phyloP scores from a whole-genome alignment of 441 rosid species.

The Gossypium aridum region DNA sequence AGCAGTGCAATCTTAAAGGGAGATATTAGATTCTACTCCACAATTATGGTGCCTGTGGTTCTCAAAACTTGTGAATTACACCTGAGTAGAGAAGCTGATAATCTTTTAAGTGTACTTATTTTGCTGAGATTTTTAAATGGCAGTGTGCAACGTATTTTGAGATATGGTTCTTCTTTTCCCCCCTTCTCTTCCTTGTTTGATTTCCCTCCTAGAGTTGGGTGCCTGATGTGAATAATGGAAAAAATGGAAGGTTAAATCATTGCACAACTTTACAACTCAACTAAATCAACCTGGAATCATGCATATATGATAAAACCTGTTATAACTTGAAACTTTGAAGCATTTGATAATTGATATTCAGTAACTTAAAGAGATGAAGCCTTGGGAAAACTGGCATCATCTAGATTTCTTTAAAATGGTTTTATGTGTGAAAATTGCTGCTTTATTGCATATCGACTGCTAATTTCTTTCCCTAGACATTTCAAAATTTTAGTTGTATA shows the following conservation, averaged over 20 bases:
- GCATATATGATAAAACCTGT: not conserved
- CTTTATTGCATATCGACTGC: not conserved
- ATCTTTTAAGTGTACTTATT: not conserved
- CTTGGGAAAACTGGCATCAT: not conserved
- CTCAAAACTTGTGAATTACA: not conserved
- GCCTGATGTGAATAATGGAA: not conserved
- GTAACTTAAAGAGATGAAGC: not conserved
- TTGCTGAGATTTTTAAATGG: not conserved
- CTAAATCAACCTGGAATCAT: not conserved
- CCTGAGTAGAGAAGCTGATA: not conserved
- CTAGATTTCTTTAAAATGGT: not conserved
- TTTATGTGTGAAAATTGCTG: not conserved
- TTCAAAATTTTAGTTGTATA: not conserved
- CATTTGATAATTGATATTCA: not conserved
- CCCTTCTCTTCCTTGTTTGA: not conserved
- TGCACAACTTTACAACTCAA: not conserved
- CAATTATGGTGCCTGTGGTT: not conserved
- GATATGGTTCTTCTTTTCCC: not conserved
- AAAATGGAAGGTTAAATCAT: not conserved
- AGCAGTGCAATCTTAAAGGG: not conserved
- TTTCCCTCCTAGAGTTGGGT: not conserved
- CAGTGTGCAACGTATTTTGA: not conserved
- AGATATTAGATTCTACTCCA: not conserved
- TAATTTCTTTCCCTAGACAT: not conserved
- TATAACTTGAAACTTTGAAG: not conserved